These are phyloP conservation scores for Boletus eberwhitei DNA, from an alignment of 768 basidiomycete species.

Conservation along the genomic window DNA sequence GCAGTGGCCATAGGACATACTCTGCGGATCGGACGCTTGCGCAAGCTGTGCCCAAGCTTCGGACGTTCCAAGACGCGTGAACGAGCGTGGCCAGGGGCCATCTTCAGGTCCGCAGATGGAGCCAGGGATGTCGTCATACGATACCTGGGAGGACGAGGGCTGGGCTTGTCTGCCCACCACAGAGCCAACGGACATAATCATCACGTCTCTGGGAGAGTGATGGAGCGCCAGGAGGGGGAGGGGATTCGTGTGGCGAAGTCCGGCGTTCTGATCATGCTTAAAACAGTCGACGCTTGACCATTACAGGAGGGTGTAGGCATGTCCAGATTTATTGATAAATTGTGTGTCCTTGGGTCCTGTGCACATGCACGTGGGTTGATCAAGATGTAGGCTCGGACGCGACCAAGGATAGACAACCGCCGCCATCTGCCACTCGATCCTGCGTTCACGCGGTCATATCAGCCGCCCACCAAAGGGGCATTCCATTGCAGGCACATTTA, in stretches of 20 bases:
- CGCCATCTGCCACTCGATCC: conserved; percentile 6
- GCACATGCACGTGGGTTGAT: conserved; percentile 25
- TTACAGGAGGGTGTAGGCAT: conserved; percentile 19
- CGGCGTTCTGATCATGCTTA: conserved; percentile 15
- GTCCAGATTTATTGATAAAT: conserved; percentile 23
- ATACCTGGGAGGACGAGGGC: conserved; percentile 38
- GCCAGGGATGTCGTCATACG: conserved; percentile 60
- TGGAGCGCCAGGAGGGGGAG: background rate
- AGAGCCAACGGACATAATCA: conserved; percentile 19
- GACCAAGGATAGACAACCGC: conserved; percentile 13
- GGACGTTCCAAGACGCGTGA: conserved; percentile 46
- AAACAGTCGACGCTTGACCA: conserved; percentile 31
- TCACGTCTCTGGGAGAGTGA: conserved; percentile 5
- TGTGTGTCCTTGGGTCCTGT: conserved; percentile 21
- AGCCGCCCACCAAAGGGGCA: background rate
- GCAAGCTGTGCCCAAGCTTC: conserved; percentile 54
- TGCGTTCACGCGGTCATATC: conserved; percentile 27
- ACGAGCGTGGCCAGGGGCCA: conserved; percentile 62
- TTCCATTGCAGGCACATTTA: conserved; percentile 2
- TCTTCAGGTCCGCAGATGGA: conserved; percentile 61
- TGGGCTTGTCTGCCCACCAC: conserved; percentile 11
- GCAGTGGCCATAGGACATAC: conserved; percentile 34
- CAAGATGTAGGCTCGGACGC: conserved; percentile 4
- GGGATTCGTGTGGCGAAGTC: conserved; percentile 3
- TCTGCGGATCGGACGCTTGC: conserved; percentile 50